Evolutionary conservation across 768 basidiomycete genomes (phyloP), one percentile per base, ranked within the genome.

Genomic region (Naganishia vaughanmartiniae): DNA sequence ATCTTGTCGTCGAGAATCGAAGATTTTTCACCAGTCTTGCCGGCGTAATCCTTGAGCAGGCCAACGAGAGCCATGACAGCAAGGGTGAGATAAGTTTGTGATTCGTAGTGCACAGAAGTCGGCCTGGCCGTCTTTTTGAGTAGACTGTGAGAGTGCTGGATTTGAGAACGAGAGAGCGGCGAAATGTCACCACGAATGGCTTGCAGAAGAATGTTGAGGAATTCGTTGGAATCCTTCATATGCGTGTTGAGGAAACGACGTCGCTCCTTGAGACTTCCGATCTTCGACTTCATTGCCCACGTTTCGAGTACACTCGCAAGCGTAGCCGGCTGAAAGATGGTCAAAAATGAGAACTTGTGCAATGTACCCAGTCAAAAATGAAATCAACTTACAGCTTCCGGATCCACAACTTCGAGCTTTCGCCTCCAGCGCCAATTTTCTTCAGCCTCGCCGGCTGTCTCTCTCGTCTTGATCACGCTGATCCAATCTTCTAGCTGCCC

Each of bases 21-120:
- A 21, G 66, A 56, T 39, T 77, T 74, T 19, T 80, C 79, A 1
- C 82, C 82, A 2, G 88, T 89, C 77, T 88, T 89, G 78, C 85
- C 84, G 7, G 92, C 93, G 78, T 89, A 93, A 74, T 93, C 92
- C 60, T 89, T 83, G 7, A 89, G 84, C 84, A 97, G 87, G 30
- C 90, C 86, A 83, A 92, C 93, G 81, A 98, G 87, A 17, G 93
- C 92, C 63, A 98, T 84, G 14, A 98, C 90, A 11, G 94, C 93
- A 36, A 98, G 86, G 11, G 92, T 92, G 28, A 95, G 90, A 74
- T 94, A 93, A 0, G 93, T 97, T 83, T 99, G 95, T 76, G 94
- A 91, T 48, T 87, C 84, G 24, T 88, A 89, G 76, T 93, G 91
- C 15, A 90, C 87, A 4, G 91, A 90, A 51, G 87, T 87, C n/a